These are phyloP conservation scores for Naganishia vaughanmartiniae DNA, from an alignment of 768 basidiomycete species.

Conservation along the genomic window DNA sequence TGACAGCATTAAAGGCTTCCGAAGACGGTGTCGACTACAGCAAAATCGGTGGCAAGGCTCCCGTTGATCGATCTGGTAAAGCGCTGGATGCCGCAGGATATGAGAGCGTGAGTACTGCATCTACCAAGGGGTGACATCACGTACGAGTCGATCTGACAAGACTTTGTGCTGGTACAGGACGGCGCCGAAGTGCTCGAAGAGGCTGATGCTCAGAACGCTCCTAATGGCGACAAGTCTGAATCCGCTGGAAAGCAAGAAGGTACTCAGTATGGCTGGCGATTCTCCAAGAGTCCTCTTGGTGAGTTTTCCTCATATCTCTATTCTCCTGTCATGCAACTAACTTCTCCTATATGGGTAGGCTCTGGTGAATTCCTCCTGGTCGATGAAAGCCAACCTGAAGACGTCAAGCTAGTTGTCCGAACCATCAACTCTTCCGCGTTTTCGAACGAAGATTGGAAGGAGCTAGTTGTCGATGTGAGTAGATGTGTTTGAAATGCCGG, in stretches of 20 bases:
- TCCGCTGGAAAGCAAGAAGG: not conserved
- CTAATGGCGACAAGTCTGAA: conserved; percentile 6
- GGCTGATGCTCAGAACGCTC: conserved; percentile 10
- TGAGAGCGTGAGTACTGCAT: conserved; percentile 16
- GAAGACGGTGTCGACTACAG: conserved; percentile 27
- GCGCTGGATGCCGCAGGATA: conserved; percentile 31
- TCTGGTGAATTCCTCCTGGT: conserved; percentile 50
- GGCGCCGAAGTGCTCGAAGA: conserved; percentile 22
- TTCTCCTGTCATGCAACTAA: not conserved
- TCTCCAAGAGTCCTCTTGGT: conserved; percentile 50
- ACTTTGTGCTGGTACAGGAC: not conserved
- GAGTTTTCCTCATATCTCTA: conserved; percentile 20
- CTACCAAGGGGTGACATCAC: not conserved
- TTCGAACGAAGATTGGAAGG: conserved; percentile 49
- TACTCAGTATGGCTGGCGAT: conserved; percentile 43
- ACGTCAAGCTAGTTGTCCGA: conserved; percentile 48
- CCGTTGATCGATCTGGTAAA: conserved; percentile 5
- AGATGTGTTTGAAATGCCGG: too few species aligned
- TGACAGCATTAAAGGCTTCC: conserved; percentile 27
- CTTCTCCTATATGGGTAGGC: conserved; percentile 31
- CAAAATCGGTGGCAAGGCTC: conserved; percentile 21
- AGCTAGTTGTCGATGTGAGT: conserved; percentile 49
- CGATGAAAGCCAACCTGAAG: conserved; percentile 39
- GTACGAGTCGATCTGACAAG: not conserved
- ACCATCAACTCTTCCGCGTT: conserved; percentile 51